These are phyloP conservation scores for Ascochyta koolunga DNA, from an alignment of 2,329 filamentous ascomycete species.

Conservation along the genomic window DNA sequence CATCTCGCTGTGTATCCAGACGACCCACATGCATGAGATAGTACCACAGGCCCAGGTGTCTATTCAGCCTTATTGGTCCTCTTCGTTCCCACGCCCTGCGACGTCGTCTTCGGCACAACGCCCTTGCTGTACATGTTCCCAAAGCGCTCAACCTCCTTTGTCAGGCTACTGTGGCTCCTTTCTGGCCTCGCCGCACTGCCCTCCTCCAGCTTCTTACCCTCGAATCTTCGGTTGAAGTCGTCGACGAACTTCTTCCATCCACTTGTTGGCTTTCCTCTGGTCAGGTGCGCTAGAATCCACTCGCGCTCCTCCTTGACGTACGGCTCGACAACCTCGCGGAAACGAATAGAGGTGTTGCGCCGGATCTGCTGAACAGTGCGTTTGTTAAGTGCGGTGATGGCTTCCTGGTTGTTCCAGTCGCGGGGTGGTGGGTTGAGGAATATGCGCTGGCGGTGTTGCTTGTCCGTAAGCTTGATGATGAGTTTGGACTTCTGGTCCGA, in stretches of 20 bases:
- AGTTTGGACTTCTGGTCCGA: slow-evolving; percentile 38
- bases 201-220: slow-evolving; percentile 20
- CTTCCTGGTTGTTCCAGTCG: slow-evolving; percentile 35
- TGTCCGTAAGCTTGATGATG: slow-evolving; percentile 32
- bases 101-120: slow-evolving; percentile 17
- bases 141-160: slow-evolving; percentile 40
- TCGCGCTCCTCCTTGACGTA: slow-evolving; percentile 30
- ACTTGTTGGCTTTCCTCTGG: slow-evolving; percentile 24
- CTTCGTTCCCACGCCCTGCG: background rate
- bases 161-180: slow-evolving; percentile 30
- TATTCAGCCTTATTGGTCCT: background rate
- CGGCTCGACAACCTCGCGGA: slow-evolving; percentile 29
- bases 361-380: slow-evolving; percentile 41
- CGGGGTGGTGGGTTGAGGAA: slow-evolving; percentile 36
- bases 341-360: slow-evolving; percentile 34
- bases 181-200: slow-evolving; percentile 13
- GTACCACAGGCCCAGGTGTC: background rate
- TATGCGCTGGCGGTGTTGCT: slow-evolving; percentile 26
- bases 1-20: background rate
- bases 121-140: slow-evolving; percentile 30
- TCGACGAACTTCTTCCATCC: slow-evolving; percentile 35
- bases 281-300: slow-evolving; percentile 33
- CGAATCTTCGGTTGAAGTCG: slow-evolving; percentile 33
- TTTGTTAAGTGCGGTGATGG: slow-evolving; percentile 38
- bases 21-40: background rate